Base-by-base conservation (phyloP, 2,329 filamentous ascomycete species). In the Stagonosporopsis rhizophila region DNA sequence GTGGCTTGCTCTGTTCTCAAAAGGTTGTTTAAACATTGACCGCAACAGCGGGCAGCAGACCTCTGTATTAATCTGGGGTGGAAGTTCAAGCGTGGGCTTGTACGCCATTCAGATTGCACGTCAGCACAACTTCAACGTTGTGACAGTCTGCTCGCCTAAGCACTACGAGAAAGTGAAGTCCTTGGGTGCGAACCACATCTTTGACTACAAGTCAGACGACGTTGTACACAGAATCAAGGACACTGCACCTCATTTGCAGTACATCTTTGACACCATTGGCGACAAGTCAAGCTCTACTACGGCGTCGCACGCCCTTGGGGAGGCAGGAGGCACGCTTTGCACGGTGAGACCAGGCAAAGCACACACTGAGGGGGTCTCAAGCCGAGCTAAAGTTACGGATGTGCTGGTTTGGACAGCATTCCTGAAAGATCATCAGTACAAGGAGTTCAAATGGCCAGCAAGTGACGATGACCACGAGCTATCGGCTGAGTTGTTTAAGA, bases 251-350 rank as follows among this genome's bases (percentile, higher is more conserved):
- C 44, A 64, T 19, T 1, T 58, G 56, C 2, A 62, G 6, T 74
- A 78, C 48, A 67, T 75, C 9, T 80, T 81, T 51, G 79, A 81
- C 52, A 79, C 75, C 0, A 80, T 81, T 44, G 80, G 80, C n/a
- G 72, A 71, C 40, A 39, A 62, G 4, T 66, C 62, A 0, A 78
- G 78, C 0, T 81, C 78, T 0, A 53, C 35, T 2, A 58, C 59
- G 3, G 69, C 71, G 1, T 79, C 75, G 1, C 56, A 66, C 23
- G 68, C 75, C 0, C 60, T 79, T 12, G 27, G 41, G 9, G 35
- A 56, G 28, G 37, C 17, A 37, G 53, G 46, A 4, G 53, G 53
- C 1, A 53, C 44, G 1, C 61, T 81, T 1, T 80, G 77, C 56
- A 81, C 78, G 0, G 77, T 81, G 7, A 58, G 78, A 2, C 78